A percentile compares a stretch with the other conserved stretches of the same genome.
Conservation (phyloP, 2,329 filamentous ascomycete genomes). For the Teratosphaeria gauchensis region DNA sequence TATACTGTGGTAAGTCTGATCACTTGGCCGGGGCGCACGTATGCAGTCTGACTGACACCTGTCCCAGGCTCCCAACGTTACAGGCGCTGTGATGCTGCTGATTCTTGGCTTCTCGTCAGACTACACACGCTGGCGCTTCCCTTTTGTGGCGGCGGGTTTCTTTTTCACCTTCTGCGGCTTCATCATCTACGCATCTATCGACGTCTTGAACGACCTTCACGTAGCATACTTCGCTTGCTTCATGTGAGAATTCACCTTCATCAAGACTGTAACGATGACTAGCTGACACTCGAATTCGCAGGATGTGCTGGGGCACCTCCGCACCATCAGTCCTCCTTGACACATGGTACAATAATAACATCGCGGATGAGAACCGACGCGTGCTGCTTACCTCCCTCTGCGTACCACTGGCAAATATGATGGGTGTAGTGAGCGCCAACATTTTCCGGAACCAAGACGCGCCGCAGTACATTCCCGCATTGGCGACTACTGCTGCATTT, state of each 20-base stretch:
- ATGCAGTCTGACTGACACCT: not conserved
- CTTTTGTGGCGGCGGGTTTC: conserved; percentile 66
- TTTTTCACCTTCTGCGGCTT: conserved; percentile 67
- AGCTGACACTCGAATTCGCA: not conserved
- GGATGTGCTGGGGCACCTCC: conserved; percentile 46
- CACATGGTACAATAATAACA: conserved; percentile 65
- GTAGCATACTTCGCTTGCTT: conserved; percentile 69
- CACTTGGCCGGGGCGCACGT: not conserved
- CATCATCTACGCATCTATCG: conserved; percentile 65
- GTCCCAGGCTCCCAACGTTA: conserved; percentile 56
- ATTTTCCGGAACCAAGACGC: conserved; percentile 55
- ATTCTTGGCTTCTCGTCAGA: conserved; percentile 65
- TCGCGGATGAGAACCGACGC: conserved; percentile 64
- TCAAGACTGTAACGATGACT: not conserved
- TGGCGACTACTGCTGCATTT: conserved; percentile 56
- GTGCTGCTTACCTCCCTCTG: conserved; percentile 61
- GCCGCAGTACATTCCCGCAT: conserved; percentile 57
- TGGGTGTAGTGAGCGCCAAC: conserved; percentile 62
- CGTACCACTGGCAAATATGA: conserved; percentile 66
- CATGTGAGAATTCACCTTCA: conserved; percentile 42
- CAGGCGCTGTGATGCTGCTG: conserved; percentile 62
- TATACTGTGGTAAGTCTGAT: conserved; percentile 33
- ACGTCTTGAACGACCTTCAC: conserved; percentile 49
- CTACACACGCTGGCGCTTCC: conserved; percentile 54
- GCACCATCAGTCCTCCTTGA: conserved; percentile 62